Base-by-base conservation (phyloP, 2,329 filamentous ascomycete species). In the Xylariaceae sp. region DNA sequence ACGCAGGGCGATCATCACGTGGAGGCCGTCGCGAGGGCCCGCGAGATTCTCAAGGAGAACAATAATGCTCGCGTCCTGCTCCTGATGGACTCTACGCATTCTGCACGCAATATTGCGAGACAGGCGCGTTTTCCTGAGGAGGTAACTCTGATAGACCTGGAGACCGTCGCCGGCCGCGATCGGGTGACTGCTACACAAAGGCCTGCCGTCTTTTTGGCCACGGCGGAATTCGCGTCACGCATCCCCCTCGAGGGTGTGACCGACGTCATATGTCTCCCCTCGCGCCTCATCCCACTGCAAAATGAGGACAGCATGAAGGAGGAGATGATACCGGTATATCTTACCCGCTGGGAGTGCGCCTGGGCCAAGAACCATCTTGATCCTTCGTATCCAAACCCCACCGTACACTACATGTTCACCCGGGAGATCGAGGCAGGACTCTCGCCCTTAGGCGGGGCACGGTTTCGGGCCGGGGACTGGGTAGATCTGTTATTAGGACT, bases 351-450 rank as follows among this genome's bases (percentile, higher is more conserved):
- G 9, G 30, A 46, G 4, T 7, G 35, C 6, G 4, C 21, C 5
- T 46, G 43, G 43, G 43, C 23, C 1, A 36, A 26, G 32, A 46
- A 13, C 5, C 43, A 46, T 18, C 43, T 46, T 5, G 43, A 46
- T n/a, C 43, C 21, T 15, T 1, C n/a, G 8, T 33, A 6, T 15
- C 9, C 20, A 8, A 9, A 13, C 1, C 3, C 21, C 11, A 46
- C 43, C 5, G 33, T 46, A 6, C 43, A 46, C 10, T 36, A 37
- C 32, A 18, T 36, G 15, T 46, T 37, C 30, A n/a, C 8, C 11
- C 4, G 3, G 6, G 33, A n/a, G 20, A 9, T 18, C 1, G 3
- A 16, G 1, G 15, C 20, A 3, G 18, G 8, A 3, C 20, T 26
- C 9, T 2, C 16, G 15, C 1, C 6, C 5, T 2, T 35, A n/a